These are phyloP conservation scores for Aspergillus glaucus DNA, from an alignment of 2,329 filamentous ascomycete genomes.

Conservation along the genomic window DNA sequence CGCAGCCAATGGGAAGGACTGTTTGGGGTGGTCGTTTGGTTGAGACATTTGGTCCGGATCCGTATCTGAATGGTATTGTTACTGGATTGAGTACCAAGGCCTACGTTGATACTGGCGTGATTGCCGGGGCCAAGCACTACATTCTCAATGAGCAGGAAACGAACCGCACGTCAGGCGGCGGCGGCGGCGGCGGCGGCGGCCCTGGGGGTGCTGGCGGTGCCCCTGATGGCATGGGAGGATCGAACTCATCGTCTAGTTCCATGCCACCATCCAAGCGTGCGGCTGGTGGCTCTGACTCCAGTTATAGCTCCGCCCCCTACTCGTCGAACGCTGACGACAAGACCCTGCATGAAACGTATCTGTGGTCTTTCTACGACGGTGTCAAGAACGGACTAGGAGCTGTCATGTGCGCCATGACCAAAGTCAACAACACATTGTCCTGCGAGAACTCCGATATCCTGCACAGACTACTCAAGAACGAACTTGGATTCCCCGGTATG, in stretches of 20 bases:
- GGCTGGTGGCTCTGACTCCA: neutral
- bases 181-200: slow-evolving; percentile 12
- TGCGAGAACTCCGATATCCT: slow-evolving; percentile 9
- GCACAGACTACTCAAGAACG: slow-evolving; percentile 6
- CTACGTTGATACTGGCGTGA: slow-evolving; percentile 47
- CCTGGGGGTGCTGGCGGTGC: slow-evolving; percentile 28
- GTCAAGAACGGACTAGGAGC: slow-evolving; percentile 7
- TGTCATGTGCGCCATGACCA: slow-evolving; percentile 13
- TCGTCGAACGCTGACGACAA: slow-evolving; percentile 12
- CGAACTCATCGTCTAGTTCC: slow-evolving; percentile 21
- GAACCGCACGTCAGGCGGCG: slow-evolving; percentile 25
- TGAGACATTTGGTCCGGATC: slow-evolving; percentile 42
- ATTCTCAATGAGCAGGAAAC: slow-evolving; percentile 64
- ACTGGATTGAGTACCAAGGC: slow-evolving; percentile 44
- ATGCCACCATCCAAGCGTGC: neutral
- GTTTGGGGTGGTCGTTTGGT: slow-evolving; percentile 16
- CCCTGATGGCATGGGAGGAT: slow-evolving; percentile 20
- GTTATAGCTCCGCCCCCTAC: slow-evolving; percentile 32
- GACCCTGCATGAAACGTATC: slow-evolving; percentile 10
- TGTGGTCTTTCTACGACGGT: slow-evolving; percentile 10
- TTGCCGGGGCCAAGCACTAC: slow-evolving; percentile 30
- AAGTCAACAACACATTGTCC: slow-evolving; percentile 4
- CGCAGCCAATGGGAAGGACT: slow-evolving; percentile 14
- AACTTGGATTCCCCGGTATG: slow-evolving; percentile 10
- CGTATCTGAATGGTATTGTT: slow-evolving; percentile 38